A percentile compares a stretch with the other conserved stretches of the same genome.
Conservation (phyloP, 2,329 filamentous ascomycete species). For the Trichoderma koningiopsis region DNA sequence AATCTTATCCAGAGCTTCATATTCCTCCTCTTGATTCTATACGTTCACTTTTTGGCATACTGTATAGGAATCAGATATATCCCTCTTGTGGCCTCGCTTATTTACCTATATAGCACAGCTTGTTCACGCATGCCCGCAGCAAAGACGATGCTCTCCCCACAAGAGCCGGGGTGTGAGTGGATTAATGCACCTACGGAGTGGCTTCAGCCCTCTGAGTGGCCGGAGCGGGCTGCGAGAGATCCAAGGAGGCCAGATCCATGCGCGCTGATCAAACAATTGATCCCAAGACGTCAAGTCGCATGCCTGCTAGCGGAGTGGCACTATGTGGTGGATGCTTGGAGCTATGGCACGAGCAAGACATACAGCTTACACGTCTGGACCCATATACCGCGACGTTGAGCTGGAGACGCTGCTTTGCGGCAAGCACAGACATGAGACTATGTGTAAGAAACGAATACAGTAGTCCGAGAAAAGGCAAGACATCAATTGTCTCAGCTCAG, state of each 20-base stretch:
- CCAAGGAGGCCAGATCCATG: constrained; percentile 23
- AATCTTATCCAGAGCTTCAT: neutral
- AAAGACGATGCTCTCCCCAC: constrained; percentile 17
- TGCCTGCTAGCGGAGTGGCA: neutral
- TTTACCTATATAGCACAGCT: neutral
- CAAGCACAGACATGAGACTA: neutral
- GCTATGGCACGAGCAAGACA: neutral
- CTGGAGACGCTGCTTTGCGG: neutral
- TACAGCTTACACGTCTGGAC: constrained; percentile 3
- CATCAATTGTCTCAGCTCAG: neutral
- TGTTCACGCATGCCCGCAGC: neutral
- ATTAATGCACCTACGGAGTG: constrained; percentile 13
- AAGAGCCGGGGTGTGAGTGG: constrained; percentile 20
- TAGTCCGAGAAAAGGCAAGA: neutral
- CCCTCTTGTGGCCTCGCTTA: neutral
- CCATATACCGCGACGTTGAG: neutral
- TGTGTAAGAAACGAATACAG: neutral
- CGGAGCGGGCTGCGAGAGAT: constrained; percentile 5
- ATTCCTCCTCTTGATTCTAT: neutral
- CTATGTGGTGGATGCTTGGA: neutral
- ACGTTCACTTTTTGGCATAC: neutral
- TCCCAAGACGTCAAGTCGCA: constrained; percentile 2
- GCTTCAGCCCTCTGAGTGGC: constrained; percentile 4
- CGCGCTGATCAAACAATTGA: constrained; percentile 21
- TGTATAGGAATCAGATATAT: neutral